Percentiles rank a stretch among this genome's conserved stretches.
Evolutionary conservation across 495 filamentous ascomycete species (phyloP).

Genomic region (Xylaria nigripes): DNA sequence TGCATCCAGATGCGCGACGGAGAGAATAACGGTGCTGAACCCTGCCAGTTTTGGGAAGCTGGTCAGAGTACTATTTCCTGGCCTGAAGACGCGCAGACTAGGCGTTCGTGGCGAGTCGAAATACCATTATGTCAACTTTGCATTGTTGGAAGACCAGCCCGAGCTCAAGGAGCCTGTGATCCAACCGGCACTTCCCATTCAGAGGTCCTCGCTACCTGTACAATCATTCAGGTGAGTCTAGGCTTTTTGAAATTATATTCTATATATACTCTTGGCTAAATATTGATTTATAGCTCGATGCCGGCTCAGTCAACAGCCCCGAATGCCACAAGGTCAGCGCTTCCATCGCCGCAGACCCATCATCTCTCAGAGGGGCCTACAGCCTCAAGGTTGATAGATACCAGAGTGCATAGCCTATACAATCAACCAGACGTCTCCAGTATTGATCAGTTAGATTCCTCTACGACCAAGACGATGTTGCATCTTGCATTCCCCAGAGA

Average conservation of each 20-base stretch:
- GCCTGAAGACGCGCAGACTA: slow-evolving; percentile 81
- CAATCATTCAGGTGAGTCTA: slow-evolving; percentile 36
- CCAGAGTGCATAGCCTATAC: slow-evolving; percentile 39
- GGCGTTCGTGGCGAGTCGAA: slow-evolving; percentile 96
- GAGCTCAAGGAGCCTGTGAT: slow-evolving; percentile 32
- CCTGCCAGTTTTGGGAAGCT: slow-evolving; percentile 97
- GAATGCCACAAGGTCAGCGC: slow-evolving; percentile 52
- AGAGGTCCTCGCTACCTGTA: slow-evolving; percentile 28
- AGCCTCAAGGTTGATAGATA: not conserved
- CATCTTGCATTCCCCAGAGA: slow-evolving; percentile 57
- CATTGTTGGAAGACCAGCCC: slow-evolving; percentile 55
- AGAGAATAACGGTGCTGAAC: slow-evolving; percentile 87
- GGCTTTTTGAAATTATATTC: not conserved
- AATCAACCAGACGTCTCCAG: slow-evolving; percentile 40
- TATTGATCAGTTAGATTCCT: slow-evolving; percentile 37
- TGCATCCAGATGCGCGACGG: slow-evolving; percentile 78
- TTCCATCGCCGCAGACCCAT: slow-evolving; percentile 53
- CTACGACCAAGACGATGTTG: slow-evolving; percentile 51
- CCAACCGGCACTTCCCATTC: slow-evolving; percentile 31
- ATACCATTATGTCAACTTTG: slow-evolving; percentile 93
- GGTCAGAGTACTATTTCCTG: slow-evolving; percentile 90
- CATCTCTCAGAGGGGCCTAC: slow-evolving; percentile 23
- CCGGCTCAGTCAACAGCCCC: slow-evolving; percentile 17
- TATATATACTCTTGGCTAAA: slow-evolving; percentile 16
- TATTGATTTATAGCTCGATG: slow-evolving; percentile 16